Percentiles rank a stretch among this genome's conserved stretches.
phyloP scores from a whole-genome alignment of 805 yeast species.

The Candida maltosa region DNA sequence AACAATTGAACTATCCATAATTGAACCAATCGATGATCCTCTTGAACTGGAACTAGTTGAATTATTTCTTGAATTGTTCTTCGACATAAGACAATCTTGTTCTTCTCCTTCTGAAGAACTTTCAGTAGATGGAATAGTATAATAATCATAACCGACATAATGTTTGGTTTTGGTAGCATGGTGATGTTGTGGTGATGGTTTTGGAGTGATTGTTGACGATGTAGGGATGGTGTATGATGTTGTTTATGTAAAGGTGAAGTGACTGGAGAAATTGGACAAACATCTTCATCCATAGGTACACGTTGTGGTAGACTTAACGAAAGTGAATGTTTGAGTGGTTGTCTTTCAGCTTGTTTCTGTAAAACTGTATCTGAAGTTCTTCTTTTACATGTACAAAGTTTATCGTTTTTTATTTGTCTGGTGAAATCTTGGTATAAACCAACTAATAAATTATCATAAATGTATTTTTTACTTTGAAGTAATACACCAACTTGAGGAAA shows the following conservation, averaged over 20 bases:
- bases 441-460: constrained; percentile 10
- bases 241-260: no score
- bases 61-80: constrained; percentile 5
- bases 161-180: background rate
- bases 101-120: constrained; percentile 3
- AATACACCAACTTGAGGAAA: constrained; percentile 6
- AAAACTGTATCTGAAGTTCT: no score
- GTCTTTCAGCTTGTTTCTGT: no score
- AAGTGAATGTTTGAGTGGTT: no score
- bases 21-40: background rate
- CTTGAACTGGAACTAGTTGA: constrained; percentile 5
- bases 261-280: no score
- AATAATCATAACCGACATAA: constrained; percentile 9
- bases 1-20: constrained; percentile 1
- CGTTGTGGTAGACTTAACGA: no score
- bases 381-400: no score
- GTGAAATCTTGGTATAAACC: constrained; percentile 9
- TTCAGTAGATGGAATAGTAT: constrained; percentile 6
- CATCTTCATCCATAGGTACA: no score
- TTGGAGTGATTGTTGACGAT: constrained; percentile 1
- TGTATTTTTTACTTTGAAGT: constrained; percentile 6
- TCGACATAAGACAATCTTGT: background rate
- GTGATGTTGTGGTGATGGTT: background rate
- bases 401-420: constrained; percentile 5
- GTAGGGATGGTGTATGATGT: background rate